Evolutionary conservation across 108 stramenopile genomes (phyloP).

Genomic region (Cyclotella choctawhatcheeana): DNA sequence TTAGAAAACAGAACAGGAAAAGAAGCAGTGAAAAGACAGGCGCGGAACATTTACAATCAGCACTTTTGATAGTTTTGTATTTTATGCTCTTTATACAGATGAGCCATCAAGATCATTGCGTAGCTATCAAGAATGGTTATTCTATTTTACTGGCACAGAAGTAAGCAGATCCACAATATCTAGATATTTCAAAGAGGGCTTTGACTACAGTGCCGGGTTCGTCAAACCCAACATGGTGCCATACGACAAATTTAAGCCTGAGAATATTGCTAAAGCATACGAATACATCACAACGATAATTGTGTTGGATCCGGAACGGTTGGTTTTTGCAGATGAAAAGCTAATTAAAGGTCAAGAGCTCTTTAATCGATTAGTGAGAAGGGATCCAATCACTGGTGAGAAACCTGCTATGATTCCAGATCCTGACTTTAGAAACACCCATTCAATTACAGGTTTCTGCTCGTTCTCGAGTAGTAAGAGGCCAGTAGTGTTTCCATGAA

Average conservation of each 20-base stretch:
- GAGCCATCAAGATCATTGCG: constrained; percentile 4
- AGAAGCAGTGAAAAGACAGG: neutral
- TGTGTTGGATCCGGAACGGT: neutral
- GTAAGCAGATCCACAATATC: constrained; percentile 17
- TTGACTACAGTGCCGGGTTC: constrained; percentile 13
- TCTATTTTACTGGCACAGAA: constrained; percentile 1
- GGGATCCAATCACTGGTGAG: constrained; percentile 23
- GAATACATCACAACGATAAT: constrained; percentile 4
- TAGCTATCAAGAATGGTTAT: constrained; percentile 10
- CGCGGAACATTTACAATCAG: neutral
- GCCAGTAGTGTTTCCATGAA: neutral
- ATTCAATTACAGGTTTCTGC: constrained; percentile 23
- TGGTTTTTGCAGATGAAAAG: constrained; percentile 27
- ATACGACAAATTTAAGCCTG: constrained; percentile 19
- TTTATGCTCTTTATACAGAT: constrained; percentile 1
- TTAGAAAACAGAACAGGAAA: neutral
- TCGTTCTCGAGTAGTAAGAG: too few species aligned
- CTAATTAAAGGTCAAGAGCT: constrained; percentile 23
- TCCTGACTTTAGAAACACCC: constrained; percentile 21
- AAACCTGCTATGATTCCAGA: neutral
- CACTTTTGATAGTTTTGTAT: neutral
- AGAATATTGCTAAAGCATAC: neutral
- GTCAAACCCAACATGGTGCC: constrained; percentile 18
- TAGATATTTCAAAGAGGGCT: constrained; percentile 2
- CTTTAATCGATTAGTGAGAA: constrained; percentile 16